Evolutionary conservation across 768 basidiomycete species (phyloP), one percentile per base, ranked within the genome.

Genomic region (Phylloporus sp.): DNA sequence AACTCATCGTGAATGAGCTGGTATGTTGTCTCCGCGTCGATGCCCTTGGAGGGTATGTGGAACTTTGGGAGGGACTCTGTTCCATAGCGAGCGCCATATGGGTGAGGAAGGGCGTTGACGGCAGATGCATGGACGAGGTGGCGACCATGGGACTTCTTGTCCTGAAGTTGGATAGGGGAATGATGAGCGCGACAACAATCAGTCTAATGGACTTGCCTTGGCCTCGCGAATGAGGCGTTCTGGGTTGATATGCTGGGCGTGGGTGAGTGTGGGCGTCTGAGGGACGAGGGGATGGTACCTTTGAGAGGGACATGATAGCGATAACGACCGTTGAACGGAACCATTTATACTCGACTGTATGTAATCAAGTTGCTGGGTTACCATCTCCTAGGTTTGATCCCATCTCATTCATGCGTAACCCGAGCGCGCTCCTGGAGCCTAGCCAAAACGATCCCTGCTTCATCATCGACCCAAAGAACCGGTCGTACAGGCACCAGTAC

Each of bases 31-130:
- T 85, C 81, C 2, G 79, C 76, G 38, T 67, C 64, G 15, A 80
- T 69, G 3, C 89, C 89, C 72, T 78, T 82, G 34, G 73, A 71
- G 0, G 86, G 79, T 9, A 91, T 62, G 50, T 73, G 73, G 67
- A 78, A 90, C 65, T 88, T 91, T 15, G 88, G 87, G 47, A 90
- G 70, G 18, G 84, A 75, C n/a, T 61, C 65, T n/a, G 84, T 84
- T 15, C 78, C 78, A 63, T 88, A 88, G 39, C 84, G 80, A 18
- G 77, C 79, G 22, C 80, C 82, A 54, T 86, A 87, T 0, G 79
- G 65, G 50, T 79, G 77, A 0, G 61, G 50, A 10, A 76, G 39
- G 1, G 67, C 53, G 32, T 71, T 62, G 7, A 73, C 59, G 3
- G 71, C 49, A 3, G 64, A 64, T 13, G 67, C 61, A 38, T 71